These are phyloP conservation scores for Neoboletus brunneissimus DNA, from an alignment of 768 basidiomycete species.

Conservation along the genomic window DNA sequence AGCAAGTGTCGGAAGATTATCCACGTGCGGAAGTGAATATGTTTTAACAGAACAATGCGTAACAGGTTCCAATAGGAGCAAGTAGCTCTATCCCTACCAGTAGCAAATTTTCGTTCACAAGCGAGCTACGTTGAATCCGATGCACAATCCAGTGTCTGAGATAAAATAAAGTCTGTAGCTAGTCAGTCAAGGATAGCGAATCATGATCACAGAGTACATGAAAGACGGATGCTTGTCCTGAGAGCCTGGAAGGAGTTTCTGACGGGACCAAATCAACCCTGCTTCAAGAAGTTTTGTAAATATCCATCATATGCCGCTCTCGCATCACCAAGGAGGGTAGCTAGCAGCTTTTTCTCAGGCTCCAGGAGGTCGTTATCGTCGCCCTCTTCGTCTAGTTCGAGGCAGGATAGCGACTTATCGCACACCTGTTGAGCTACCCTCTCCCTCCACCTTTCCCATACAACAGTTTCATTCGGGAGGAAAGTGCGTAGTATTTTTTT, in stretches of 20 bases:
- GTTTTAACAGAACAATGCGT: no score
- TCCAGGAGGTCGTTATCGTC: neutral
- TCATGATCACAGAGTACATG: neutral
- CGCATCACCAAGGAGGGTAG: conserved; percentile 20
- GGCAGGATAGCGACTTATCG: conserved; percentile 2
- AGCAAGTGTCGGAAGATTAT: no score
- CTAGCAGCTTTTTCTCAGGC: conserved; percentile 4
- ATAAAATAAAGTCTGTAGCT: no score
- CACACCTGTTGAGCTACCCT: conserved; percentile 15
- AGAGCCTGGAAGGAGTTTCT: neutral
- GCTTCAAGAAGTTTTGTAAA: neutral
- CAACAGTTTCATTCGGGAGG: conserved; percentile 22
- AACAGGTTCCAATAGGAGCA: no score
- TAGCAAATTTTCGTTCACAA: no score
- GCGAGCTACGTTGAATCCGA: no score
- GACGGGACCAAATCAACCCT: neutral
- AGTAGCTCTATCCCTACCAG: no score
- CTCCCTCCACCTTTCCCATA: conserved; percentile 22
- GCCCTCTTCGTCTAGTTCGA: conserved; percentile 1
- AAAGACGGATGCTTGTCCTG: neutral
- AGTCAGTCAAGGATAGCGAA: no score
- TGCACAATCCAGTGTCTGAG: no score
- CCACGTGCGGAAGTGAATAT: no score
- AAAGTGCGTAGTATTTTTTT: conserved; percentile 12
- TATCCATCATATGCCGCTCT: conserved; percentile 12